A percentile compares a stretch with the other conserved stretches of the same genome.
These are phyloP conservation scores for Oenanthe javanica DNA, from an alignment of 140 eudicot species.

Conservation along the genomic window DNA sequence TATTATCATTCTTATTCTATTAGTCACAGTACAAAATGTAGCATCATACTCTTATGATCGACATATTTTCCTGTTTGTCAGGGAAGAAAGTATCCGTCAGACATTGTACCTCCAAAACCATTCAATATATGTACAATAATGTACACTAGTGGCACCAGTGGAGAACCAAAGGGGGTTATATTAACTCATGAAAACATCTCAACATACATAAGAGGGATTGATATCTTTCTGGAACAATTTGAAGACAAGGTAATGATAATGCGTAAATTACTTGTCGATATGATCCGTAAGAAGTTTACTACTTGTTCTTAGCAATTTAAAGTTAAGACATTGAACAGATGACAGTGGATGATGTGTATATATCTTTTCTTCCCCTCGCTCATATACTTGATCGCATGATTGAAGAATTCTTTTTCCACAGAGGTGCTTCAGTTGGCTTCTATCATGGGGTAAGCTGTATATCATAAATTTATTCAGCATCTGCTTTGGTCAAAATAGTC, in stretches of 20 bases:
- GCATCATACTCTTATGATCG: background rate
- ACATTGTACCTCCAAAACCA: conserved; percentile 51
- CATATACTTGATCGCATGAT: conserved; percentile 92
- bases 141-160: conserved; percentile 98
- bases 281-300: background rate
- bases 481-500: background rate
- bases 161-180: conserved; percentile 92
- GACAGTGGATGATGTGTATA: conserved; percentile 81
- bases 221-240: conserved; percentile 78
- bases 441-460: conserved; percentile 69
- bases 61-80: conserved; percentile 11
- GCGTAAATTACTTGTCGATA: background rate
- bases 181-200: conserved; percentile 71
- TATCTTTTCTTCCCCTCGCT: conserved; percentile 89
- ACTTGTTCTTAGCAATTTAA: background rate
- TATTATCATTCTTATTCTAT: background rate
- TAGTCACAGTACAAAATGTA: background rate
- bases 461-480: background rate
- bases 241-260: conserved; percentile 64
- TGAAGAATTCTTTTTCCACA: conserved; percentile 73
- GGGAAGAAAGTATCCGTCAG: conserved; percentile 61
- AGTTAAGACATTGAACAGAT: conserved; percentile 38
- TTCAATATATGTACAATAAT: conserved; percentile 59
- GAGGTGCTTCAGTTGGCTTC: conserved; percentile 95
- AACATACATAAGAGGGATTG: conserved; percentile 49